These are phyloP conservation scores for Lathyrus oleraceus DNA, from an alignment of 306 rosid species.

Conservation along the genomic window DNA sequence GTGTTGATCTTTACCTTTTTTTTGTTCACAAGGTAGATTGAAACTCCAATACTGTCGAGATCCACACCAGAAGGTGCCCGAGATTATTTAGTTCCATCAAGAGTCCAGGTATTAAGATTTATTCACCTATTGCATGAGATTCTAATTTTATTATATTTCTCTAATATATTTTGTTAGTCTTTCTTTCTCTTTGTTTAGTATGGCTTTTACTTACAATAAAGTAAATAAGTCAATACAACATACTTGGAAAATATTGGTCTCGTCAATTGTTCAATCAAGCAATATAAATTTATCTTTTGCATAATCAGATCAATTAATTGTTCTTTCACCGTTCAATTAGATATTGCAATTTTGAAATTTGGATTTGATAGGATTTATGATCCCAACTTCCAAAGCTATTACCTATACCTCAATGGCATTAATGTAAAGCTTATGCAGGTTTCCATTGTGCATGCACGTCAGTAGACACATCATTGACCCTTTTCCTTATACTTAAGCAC, in stretches of 20 bases:
- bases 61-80: conserved; percentile 99
- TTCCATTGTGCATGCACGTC: background rate
- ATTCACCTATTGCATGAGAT: conserved; percentile 24
- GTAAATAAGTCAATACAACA: conserved; percentile 16
- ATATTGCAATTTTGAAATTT: conserved; percentile 4
- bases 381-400: conserved; percentile 14
- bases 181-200: background rate
- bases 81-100: conserved; percentile 95
- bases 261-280: background rate
- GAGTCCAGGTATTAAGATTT: conserved; percentile 77
- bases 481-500: background rate
- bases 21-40: conserved; percentile 91
- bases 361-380: background rate
- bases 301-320: background rate
- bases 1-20: conserved; percentile 50
- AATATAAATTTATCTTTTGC: background rate
- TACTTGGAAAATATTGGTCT: conserved; percentile 15
- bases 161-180: conserved; percentile 10
- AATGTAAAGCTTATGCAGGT: background rate
- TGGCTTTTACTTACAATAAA: conserved; percentile 5
- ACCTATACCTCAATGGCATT: background rate
- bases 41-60: conserved; percentile 96
- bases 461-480: background rate
- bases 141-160: conserved; percentile 27
- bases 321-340: background rate